Percentiles rank a stretch among this genome's conserved stretches.
Evolutionary conservation across 2,329 filamentous ascomycete species (phyloP).

Genomic region (Alternaria arbusti): DNA sequence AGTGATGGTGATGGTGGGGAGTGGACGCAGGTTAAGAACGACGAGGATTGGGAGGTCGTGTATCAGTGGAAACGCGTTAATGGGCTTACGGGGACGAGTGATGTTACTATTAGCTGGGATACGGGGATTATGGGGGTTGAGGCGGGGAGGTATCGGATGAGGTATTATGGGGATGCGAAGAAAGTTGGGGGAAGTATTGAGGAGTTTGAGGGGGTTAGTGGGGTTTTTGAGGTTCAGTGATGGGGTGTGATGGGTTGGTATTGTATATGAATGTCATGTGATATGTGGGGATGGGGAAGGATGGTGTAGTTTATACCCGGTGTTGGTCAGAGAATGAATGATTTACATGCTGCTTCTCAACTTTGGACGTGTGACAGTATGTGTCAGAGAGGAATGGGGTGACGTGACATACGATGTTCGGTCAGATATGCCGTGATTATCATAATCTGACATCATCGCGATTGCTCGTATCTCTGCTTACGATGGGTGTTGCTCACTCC

Average conservation of each 20-base stretch:
- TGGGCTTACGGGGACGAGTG: constrained; percentile 73
- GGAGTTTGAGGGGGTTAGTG: constrained; percentile 56
- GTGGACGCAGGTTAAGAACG: constrained; percentile 74
- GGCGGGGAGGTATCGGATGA: constrained; percentile 75
- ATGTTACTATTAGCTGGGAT: constrained; percentile 83
- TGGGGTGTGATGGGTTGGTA: neutral
- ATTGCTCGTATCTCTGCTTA: neutral
- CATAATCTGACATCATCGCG: neutral
- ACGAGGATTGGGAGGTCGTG: constrained; percentile 83
- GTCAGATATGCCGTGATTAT: neutral
- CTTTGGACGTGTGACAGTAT: neutral
- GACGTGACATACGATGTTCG: neutral
- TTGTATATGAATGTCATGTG: neutral
- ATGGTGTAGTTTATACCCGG: neutral
- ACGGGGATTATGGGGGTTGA: constrained; percentile 57
- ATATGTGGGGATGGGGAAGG: neutral
- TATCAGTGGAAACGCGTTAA: constrained; percentile 80
- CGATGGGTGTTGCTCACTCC: neutral
- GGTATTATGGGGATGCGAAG: constrained; percentile 87
- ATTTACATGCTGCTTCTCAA: too few species aligned
- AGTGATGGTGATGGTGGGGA: constrained; percentile 43
- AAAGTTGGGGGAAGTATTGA: constrained; percentile 65
- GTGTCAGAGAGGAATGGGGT: neutral
- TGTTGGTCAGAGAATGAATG: neutral
- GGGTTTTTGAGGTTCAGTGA: neutral